phyloP scores from a whole-genome alignment of 2,329 filamentous ascomycete genomes.

The Nannizzia gypsea region DNA sequence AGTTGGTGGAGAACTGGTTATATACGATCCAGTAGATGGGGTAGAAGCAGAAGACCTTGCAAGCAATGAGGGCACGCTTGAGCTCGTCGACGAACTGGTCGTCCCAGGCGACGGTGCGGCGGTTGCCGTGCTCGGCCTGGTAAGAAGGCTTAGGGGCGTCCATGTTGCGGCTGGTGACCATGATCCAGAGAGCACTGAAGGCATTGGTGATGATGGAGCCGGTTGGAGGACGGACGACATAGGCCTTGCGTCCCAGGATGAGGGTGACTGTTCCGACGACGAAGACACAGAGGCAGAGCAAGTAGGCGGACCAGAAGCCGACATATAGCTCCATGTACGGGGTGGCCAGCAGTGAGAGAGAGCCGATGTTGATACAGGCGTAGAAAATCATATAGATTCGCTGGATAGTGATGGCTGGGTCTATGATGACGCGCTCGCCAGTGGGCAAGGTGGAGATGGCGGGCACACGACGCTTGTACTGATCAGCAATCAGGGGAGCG shows the following conservation, averaged over 20 bases:
- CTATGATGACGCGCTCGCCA: conserved; percentile 50
- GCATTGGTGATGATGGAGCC: conserved; percentile 55
- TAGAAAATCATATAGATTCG: conserved; percentile 67
- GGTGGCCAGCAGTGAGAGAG: conserved; percentile 54
- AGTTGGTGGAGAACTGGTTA: conserved; percentile 55
- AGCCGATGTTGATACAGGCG: conserved; percentile 61
- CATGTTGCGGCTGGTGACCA: conserved; percentile 40
- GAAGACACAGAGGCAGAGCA: conserved; percentile 53
- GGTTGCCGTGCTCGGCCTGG: conserved; percentile 42
- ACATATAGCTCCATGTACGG: conserved; percentile 56
- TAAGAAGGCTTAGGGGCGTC: conserved; percentile 57
- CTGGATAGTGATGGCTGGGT: conserved; percentile 54
- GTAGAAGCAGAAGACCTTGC: conserved; percentile 60
- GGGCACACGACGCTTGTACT: conserved; percentile 50
- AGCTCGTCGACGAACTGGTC: conserved; percentile 62
- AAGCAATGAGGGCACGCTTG: conserved; percentile 53
- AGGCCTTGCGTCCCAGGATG: conserved; percentile 34
- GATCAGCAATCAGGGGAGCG: conserved; percentile 50
- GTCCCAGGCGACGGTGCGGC: conserved; percentile 46
- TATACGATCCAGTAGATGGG: conserved; percentile 60
- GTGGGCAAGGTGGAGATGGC: conserved; percentile 32
- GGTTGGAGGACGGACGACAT: conserved; percentile 42
- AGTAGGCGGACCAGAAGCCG: conserved; percentile 55
- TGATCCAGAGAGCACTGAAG: conserved; percentile 50
- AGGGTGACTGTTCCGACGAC: conserved; percentile 48